Conservation (phyloP, 495 filamentous ascomycete genomes). For the Talaromyces proteolyticus region DNA sequence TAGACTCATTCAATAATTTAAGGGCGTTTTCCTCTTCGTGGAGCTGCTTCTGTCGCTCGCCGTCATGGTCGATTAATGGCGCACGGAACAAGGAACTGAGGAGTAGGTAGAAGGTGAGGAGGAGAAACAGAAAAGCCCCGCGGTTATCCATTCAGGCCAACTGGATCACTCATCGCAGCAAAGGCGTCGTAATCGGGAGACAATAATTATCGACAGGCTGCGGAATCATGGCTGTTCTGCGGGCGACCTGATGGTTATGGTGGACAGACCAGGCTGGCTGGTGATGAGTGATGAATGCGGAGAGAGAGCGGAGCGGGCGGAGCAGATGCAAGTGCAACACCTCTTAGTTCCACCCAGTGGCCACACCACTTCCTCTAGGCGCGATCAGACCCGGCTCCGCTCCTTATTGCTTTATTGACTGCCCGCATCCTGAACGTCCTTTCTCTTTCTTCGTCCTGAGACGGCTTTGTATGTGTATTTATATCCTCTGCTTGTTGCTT, state of each 20-base stretch:
- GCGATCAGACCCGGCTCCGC: too few relatives aligned
- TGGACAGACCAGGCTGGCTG: neutral
- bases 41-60: slow-evolving; percentile 37
- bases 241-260: neutral
- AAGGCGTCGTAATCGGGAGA: neutral
- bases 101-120: slow-evolving; percentile 44
- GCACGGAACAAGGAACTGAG: slow-evolving; percentile 39
- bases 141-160: slow-evolving; percentile 42
- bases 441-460: too few relatives aligned
- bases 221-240: neutral
- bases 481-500: too few relatives aligned
- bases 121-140: slow-evolving; percentile 42
- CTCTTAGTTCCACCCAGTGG: too few relatives aligned
- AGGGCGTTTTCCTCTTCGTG: slow-evolving; percentile 52
- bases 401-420: too few relatives aligned
- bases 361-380: too few relatives aligned
- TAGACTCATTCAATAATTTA: slow-evolving; percentile 60
- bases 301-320: too few relatives aligned
- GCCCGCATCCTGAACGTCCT: too few relatives aligned
- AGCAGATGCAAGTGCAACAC: too few relatives aligned
- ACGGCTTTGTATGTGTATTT: neutral
- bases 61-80: slow-evolving; percentile 40
- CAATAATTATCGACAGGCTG: neutral
- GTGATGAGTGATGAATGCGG: neutral
- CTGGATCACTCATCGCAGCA: slow-evolving; percentile 23